These are phyloP conservation scores for Huntiella omanensis DNA, from an alignment of 2,329 filamentous ascomycete species.

Conservation along the genomic window DNA sequence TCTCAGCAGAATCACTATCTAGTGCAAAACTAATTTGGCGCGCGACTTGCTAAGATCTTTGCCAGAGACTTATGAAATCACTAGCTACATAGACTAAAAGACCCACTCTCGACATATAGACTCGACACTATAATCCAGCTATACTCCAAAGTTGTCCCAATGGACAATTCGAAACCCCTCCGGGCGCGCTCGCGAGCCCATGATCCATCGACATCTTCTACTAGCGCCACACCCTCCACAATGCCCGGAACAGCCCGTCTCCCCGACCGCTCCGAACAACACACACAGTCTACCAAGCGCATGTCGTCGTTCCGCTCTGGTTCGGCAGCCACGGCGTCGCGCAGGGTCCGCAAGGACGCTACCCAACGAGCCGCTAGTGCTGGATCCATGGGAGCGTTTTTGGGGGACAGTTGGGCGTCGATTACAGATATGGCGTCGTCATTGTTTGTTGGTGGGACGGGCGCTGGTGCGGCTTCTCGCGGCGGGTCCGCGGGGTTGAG, in stretches of 20 bases:
- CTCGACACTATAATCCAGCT: background rate
- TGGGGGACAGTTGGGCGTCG: constrained; percentile 10
- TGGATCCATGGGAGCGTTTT: constrained; percentile 4
- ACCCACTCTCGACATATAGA: too few relatives aligned
- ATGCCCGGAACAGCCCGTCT: constrained; percentile 10
- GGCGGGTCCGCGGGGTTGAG: too few relatives aligned
- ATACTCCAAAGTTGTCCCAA: background rate
- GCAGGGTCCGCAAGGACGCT: background rate
- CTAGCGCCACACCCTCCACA: constrained; percentile 3
- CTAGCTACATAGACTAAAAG: too few relatives aligned
- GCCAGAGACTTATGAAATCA: too few relatives aligned
- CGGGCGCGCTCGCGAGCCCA: background rate
- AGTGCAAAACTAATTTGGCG: too few relatives aligned
- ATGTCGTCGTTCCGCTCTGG: background rate
- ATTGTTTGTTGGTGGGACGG: constrained; percentile 2
- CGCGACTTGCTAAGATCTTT: too few relatives aligned
- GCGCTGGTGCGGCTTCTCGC: too few relatives aligned
- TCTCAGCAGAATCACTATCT: too few relatives aligned
- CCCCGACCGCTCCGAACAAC: constrained; percentile 4
- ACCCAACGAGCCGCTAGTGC: constrained; percentile 4
- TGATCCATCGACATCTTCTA: background rate
- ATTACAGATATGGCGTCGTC: constrained; percentile 11
- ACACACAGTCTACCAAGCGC: background rate
- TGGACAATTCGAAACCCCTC: background rate
- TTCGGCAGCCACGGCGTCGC: too few relatives aligned